Conservation (phyloP, 1,284 basidiomycete species). For the Pseudozyma tsukubaensis region DNA sequence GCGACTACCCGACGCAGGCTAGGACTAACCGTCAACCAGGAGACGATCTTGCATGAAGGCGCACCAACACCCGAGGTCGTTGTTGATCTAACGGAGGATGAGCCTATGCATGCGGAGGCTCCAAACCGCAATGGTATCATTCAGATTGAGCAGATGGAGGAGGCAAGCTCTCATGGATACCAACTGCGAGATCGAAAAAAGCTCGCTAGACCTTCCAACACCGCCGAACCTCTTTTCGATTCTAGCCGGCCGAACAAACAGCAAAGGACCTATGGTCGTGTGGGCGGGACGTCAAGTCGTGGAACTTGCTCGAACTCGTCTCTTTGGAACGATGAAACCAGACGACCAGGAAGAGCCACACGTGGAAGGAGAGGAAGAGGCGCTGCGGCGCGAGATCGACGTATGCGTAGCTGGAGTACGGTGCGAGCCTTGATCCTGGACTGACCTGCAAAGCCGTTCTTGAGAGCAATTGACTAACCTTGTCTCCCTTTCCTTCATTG, state of each 20-base stretch:
- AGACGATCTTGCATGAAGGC: background rate
- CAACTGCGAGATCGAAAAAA: slow-evolving; percentile 24
- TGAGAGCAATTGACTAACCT: slow-evolving; percentile 6
- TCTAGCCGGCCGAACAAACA: background rate
- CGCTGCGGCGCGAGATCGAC: background rate
- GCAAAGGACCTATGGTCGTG: slow-evolving; percentile 10
- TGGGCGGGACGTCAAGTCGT: background rate
- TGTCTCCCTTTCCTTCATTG: background rate
- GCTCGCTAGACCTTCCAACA: slow-evolving; percentile 6
- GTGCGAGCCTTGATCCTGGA: slow-evolving; percentile 22
- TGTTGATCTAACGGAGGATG: background rate
- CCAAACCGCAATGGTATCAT: background rate
- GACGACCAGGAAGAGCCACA: slow-evolving; percentile 2
- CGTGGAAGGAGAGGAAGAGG: slow-evolving; percentile 7
- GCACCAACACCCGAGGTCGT: background rate
- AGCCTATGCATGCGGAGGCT: background rate
- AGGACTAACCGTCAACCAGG: background rate
- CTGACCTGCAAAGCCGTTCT: background rate
- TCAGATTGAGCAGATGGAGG: background rate
- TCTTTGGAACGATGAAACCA: background rate
- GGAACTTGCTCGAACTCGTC: background rate
- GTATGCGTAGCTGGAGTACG: slow-evolving; percentile 16
- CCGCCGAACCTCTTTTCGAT: slow-evolving; percentile 3
- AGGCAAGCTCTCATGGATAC: slow-evolving; percentile 5
- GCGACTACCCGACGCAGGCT: background rate